Conservation (phyloP, 2,329 filamentous ascomycete genomes). For the Septoria linicola region DNA sequence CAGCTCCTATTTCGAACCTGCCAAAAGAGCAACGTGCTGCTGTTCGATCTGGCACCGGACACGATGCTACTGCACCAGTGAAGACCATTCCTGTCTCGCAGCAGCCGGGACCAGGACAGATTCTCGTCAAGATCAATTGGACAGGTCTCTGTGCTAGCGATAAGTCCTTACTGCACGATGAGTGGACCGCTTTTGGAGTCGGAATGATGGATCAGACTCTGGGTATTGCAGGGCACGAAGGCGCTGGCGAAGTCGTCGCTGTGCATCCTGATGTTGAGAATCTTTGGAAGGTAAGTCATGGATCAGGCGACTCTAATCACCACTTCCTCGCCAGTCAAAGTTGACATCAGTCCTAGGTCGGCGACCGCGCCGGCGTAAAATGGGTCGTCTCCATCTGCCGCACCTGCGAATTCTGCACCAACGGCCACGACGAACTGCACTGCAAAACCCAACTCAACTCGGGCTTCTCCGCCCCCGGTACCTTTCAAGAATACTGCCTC, state of each 20-base stretch:
- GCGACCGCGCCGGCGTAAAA: slow-evolving; percentile 38
- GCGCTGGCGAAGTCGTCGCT: slow-evolving; percentile 35
- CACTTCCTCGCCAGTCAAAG: neutral
- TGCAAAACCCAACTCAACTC: slow-evolving; percentile 40
- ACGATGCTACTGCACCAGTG: slow-evolving; percentile 34
- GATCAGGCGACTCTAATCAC: too few relatives aligned
- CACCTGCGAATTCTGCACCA: slow-evolving; percentile 36
- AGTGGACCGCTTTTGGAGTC: slow-evolving; percentile 37
- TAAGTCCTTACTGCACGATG: slow-evolving; percentile 41
- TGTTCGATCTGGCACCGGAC: slow-evolving; percentile 37
- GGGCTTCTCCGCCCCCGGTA: slow-evolving; percentile 42
- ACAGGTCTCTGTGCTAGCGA: slow-evolving; percentile 38
- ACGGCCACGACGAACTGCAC: slow-evolving; percentile 40
- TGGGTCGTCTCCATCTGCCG: slow-evolving; percentile 34
- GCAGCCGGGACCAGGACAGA: slow-evolving; percentile 36
- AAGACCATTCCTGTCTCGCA: slow-evolving; percentile 36
- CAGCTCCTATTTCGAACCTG: slow-evolving; percentile 12
- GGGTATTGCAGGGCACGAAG: slow-evolving; percentile 37
- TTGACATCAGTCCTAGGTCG: slow-evolving; percentile 4
- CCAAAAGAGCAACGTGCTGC: slow-evolving; percentile 40
- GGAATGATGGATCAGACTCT: slow-evolving; percentile 31
- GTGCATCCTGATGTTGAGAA: slow-evolving; percentile 29
- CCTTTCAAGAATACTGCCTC: slow-evolving; percentile 41
- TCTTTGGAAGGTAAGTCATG: slow-evolving; percentile 29
- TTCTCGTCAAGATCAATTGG: slow-evolving; percentile 41